A percentile compares a stretch with the other conserved stretches of the same genome.
phyloP scores from a whole-genome alignment of 176 grass and related monocot genomes.

The Oryza brachyantha region DNA sequence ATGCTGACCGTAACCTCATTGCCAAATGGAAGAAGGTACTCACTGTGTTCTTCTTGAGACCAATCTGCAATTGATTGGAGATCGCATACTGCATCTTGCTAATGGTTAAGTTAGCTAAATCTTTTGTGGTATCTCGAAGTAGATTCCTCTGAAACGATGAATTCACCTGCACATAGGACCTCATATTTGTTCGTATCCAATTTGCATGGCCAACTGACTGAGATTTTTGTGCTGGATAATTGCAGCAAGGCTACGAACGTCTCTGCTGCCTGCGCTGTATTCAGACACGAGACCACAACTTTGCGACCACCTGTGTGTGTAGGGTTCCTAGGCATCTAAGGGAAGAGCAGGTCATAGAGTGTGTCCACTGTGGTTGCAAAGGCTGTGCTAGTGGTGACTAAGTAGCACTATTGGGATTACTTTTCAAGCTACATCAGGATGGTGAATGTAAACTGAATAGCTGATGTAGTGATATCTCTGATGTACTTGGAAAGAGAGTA shows the following conservation, averaged over 20 bases:
- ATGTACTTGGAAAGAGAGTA: background rate
- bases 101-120: background rate
- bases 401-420: background rate
- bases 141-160: background rate
- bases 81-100: background rate
- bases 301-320: constrained; percentile 68
- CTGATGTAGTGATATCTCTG: background rate
- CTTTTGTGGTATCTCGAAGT: background rate
- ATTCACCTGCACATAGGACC: background rate
- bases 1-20: constrained; percentile 41
- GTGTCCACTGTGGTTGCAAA: constrained; percentile 69
- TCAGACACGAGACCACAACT: constrained; percentile 77
- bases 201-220: too few species aligned
- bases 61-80: background rate
- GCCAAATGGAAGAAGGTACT: constrained; percentile 54
- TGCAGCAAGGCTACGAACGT: constrained; percentile 68
- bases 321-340: constrained; percentile 71
- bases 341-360: constrained; percentile 87
- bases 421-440: background rate
- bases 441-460: background rate
- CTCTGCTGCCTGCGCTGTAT: constrained; percentile 78
- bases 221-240: background rate
- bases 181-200: background rate
- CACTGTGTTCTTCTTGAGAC: background rate
- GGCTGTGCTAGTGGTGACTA: constrained; percentile 83